Conservation (phyloP, 208 protist species). For the Trypanosoma congolense region DNA sequence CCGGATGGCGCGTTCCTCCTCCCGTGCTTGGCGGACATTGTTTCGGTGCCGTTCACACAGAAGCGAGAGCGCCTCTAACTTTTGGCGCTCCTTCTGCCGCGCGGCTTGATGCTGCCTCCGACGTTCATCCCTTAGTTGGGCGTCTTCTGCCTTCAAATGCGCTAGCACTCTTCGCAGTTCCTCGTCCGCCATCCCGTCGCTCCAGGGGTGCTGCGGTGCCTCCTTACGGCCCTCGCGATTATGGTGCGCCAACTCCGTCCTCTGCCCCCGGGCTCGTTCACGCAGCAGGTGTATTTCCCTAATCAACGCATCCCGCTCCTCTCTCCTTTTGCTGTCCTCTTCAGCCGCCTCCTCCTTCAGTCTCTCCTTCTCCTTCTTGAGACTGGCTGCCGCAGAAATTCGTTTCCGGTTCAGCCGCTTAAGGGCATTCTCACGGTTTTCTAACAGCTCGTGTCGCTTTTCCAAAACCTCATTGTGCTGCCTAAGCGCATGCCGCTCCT, state of each 20-base stretch:
- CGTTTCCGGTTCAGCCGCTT: slow-evolving; percentile 19
- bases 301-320: slow-evolving; percentile 41
- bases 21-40: slow-evolving; percentile 23
- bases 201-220: neutral
- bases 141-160: slow-evolving; percentile 10
- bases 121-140: slow-evolving; percentile 12
- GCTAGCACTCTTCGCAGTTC: slow-evolving; percentile 9
- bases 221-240: slow-evolving; percentile 7
- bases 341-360: slow-evolving; percentile 30
- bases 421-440: slow-evolving; percentile 28
- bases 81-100: slow-evolving; percentile 14
- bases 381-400: slow-evolving; percentile 26
- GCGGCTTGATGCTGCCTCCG: slow-evolving; percentile 3
- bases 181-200: slow-evolving; percentile 5
- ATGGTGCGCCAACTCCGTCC: slow-evolving; percentile 18
- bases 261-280: slow-evolving; percentile 36
- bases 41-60: slow-evolving; percentile 32
- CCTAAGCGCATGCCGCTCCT: slow-evolving; percentile 18
- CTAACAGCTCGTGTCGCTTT: slow-evolving; percentile 27
- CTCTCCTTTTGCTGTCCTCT: slow-evolving; percentile 30
- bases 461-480: slow-evolving; percentile 20
- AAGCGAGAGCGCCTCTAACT: slow-evolving; percentile 12
- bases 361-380: slow-evolving; percentile 33
- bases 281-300: slow-evolving; percentile 55
- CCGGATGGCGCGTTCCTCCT: slow-evolving; percentile 21